Base-by-base conservation (phyloP, 768 basidiomycete species). In the Collybiopsis luxurians region DNA sequence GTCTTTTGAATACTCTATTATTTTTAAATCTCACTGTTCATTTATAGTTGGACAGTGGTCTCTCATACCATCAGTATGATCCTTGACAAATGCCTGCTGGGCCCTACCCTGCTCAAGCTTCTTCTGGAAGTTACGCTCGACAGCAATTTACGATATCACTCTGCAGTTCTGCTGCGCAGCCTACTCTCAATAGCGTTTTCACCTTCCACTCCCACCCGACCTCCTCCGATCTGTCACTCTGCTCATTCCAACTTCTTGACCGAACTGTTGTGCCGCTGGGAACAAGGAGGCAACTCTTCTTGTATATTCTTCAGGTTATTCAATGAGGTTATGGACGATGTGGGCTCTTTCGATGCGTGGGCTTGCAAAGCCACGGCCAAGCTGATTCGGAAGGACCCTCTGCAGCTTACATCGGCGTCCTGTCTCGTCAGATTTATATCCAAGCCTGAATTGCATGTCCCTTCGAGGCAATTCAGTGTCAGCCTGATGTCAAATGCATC, bases 51-150 rank as follows among this genome's bases (percentile, higher is more conserved):
- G 63, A 71, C 79, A 19, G 61, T 86, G 19, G 63, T 81, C 3
- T 75, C 83, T 0, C 83, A 87, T 63, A 79, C 83, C 9, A 65
- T 85, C 6, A 73, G 71, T 23, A 64, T 84, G 27, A 71, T 83
- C 13, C 64, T 85, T 39, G 68, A 69, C 23, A 67, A 69, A 3
- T 83, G 78, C 56, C 70, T 76, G 4, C 75, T 70, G 47, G 73
- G 82, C 59, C 76, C 78, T 28, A 79, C 81, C 5, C 73, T 87
- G 12, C 64, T 83, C 27, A 73, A 67, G 46, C 65, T 72, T 31
- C 73, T 87, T 1, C 73, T 86, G 1, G 78, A 83, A n/a, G 65
- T 80, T n/a, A 73, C 77, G 36, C 64, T 83, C 11, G 62, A 72
- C n/a, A 72, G 76, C 57, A 64, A 70, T 27, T 71, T 86, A 4